Conservation (phyloP, 2,329 filamentous ascomycete species). For the Xylaria sp. region DNA sequence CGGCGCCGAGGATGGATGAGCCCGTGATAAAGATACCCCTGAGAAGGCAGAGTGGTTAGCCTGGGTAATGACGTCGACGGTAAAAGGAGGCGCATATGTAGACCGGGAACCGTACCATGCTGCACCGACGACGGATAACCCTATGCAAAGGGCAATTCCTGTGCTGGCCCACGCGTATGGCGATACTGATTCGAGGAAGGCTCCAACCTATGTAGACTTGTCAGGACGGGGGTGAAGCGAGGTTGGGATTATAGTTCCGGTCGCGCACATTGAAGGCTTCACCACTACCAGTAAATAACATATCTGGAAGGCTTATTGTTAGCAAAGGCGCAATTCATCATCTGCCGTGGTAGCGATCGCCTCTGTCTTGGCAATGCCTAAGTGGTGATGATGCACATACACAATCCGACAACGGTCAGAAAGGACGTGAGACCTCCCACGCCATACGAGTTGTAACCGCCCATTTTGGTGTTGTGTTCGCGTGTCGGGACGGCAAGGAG, state of each 20-base stretch:
- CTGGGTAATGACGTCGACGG: not conserved
- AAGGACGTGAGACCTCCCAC: conserved; percentile 32
- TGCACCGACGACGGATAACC: conserved; percentile 92
- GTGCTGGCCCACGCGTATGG: conserved; percentile 92
- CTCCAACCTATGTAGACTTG: conserved; percentile 69
- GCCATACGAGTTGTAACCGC: conserved; percentile 27
- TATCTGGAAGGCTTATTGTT: conserved; percentile 64
- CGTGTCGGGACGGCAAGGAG: conserved; percentile 4
- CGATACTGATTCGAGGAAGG: conserved; percentile 91
- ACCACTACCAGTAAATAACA: conserved; percentile 97
- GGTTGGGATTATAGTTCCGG: not conserved
- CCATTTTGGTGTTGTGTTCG: not conserved
- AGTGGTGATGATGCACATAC: conserved; percentile 32
- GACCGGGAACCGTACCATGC: conserved; percentile 73
- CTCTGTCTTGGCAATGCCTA: not conserved
- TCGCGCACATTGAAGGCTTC: conserved; percentile 87
- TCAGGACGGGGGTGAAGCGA: conserved; percentile 33
- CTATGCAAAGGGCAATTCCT: conserved; percentile 93
- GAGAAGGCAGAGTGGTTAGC: conserved; percentile 17
- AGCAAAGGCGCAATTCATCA: conserved; percentile 16
- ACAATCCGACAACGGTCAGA: conserved; percentile 37
- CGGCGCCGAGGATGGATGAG: conserved; percentile 94
- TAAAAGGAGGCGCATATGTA: not conserved
- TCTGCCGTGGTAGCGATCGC: not conserved
- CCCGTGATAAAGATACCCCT: conserved; percentile 99